Conservation (phyloP, 139 green algal species). For the Coelastrella sp. region DNA sequence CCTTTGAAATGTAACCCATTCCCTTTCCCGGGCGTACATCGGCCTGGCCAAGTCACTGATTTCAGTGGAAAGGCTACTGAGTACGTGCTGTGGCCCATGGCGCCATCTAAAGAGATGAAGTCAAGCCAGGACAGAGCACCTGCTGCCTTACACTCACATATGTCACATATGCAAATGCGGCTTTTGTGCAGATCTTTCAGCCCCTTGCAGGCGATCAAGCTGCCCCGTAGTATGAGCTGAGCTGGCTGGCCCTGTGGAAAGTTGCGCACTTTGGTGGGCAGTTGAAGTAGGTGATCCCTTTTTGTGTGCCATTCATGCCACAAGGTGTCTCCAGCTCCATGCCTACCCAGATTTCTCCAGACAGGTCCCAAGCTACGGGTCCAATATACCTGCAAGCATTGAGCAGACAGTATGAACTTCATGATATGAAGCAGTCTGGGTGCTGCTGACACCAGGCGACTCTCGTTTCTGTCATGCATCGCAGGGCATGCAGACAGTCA, state of each 20-base stretch:
- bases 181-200: not conserved
- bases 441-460: not conserved
- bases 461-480: not conserved
- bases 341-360: slow-evolving; percentile 31
- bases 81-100: too few species aligned
- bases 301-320: slow-evolving; percentile 22
- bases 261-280: slow-evolving; percentile 9
- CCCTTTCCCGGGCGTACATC: too few species aligned
- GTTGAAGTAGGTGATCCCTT: slow-evolving; percentile 25
- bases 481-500: not conserved
- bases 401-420: not conserved
- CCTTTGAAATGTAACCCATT: too few species aligned
- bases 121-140: too few species aligned
- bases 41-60: too few species aligned
- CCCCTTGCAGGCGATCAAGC: not conserved
- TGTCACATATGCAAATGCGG: not conserved
- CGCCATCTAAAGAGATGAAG: too few species aligned
- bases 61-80: too few species aligned
- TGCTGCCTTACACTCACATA: too few species aligned
- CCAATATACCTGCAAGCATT: slow-evolving; percentile 33
- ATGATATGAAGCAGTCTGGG: not conserved
- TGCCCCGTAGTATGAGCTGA: not conserved
- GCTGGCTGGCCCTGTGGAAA: slow-evolving; percentile 13
- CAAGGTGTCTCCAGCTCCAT: slow-evolving; percentile 34
- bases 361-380: slow-evolving; percentile 30